These are phyloP conservation scores for Gastrolobium bilobum DNA, from an alignment of 306 rosid species.

Conservation along the genomic window DNA sequence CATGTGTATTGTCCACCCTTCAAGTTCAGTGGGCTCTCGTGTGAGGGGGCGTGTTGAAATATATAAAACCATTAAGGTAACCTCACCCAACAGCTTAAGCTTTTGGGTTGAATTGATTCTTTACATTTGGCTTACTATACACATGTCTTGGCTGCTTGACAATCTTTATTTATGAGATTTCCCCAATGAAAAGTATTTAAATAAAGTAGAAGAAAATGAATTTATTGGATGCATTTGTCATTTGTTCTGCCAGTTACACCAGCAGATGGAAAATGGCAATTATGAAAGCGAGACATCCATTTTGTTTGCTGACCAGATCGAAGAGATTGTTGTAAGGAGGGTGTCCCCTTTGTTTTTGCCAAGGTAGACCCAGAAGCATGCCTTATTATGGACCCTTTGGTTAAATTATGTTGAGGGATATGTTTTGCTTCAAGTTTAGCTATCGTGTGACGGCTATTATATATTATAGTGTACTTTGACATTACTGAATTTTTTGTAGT, in stretches of 20 bases:
- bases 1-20: too few species aligned
- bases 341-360: slow-evolving; percentile 61
- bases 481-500: too few species aligned
- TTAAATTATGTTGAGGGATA: neutral
- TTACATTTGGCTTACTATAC: too few species aligned
- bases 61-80: too few species aligned
- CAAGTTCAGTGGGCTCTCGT: too few species aligned
- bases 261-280: slow-evolving; percentile 63
- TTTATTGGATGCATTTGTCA: neutral
- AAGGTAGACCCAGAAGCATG: slow-evolving; percentile 39
- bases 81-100: too few species aligned
- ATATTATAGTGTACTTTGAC: neutral
- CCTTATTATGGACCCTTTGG: neutral
- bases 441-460: neutral
- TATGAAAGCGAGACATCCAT: slow-evolving; percentile 57
- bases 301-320: slow-evolving; percentile 59
- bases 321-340: slow-evolving; percentile 67
- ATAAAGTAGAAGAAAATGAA: neutral
- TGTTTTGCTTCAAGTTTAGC: neutral
- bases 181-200: neutral
- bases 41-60: too few species aligned
- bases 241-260: slow-evolving; percentile 56
- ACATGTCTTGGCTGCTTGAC: neutral
- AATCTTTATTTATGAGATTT: neutral
- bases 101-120: too few species aligned